Percentiles rank a stretch among this genome's conserved stretches.
Evolutionary conservation across 2,329 filamentous ascomycete species (phyloP).

Genomic region (Colletotrichum musae): DNA sequence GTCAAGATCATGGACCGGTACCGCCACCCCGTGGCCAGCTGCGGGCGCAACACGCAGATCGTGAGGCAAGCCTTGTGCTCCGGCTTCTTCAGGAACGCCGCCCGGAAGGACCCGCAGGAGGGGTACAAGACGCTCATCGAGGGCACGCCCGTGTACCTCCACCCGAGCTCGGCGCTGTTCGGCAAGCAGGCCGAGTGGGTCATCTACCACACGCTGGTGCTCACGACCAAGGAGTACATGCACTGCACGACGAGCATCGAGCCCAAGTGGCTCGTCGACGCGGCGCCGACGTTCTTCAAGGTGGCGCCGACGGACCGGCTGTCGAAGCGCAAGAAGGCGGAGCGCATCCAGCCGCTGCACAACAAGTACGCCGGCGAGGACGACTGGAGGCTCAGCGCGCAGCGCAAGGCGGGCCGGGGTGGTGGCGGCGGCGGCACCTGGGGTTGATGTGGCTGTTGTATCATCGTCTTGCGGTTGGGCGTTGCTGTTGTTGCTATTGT

Average conservation of each 20-base stretch:
- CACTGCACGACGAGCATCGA: constrained; percentile 94
- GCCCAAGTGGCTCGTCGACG: constrained; percentile 93
- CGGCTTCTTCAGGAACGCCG: constrained; percentile 96
- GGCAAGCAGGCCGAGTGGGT: constrained; percentile 98
- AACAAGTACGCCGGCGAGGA: constrained; percentile 94
- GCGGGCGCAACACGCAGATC: constrained; percentile 87
- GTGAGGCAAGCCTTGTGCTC: constrained; percentile 91
- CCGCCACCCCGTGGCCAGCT: constrained; percentile 84
- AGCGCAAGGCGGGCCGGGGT: constrained; percentile 86
- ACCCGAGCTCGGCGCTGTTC: constrained; percentile 91
- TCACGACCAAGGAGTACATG: constrained; percentile 99
- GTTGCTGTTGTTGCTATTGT: constrained; percentile 8
- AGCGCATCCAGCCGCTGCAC: constrained; percentile 94
- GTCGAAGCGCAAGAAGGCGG: constrained; percentile 92
- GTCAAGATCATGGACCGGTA: constrained; percentile 95
- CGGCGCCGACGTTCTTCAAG: constrained; percentile 99
- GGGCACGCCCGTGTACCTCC: constrained; percentile 93
- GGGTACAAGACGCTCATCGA: constrained; percentile 98
- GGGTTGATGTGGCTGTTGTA: constrained; percentile 68
- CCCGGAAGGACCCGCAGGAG: constrained; percentile 94
- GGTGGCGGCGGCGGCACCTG: constrained; percentile 92
- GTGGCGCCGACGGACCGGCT: constrained; percentile 89
- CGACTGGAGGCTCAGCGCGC: constrained; percentile 93
- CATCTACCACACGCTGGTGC: constrained; percentile 90
- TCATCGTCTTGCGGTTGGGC: neutral